Base-by-base conservation (phyloP, 2,329 filamentous ascomycete species). In the Escovopsis weberi region DNA sequence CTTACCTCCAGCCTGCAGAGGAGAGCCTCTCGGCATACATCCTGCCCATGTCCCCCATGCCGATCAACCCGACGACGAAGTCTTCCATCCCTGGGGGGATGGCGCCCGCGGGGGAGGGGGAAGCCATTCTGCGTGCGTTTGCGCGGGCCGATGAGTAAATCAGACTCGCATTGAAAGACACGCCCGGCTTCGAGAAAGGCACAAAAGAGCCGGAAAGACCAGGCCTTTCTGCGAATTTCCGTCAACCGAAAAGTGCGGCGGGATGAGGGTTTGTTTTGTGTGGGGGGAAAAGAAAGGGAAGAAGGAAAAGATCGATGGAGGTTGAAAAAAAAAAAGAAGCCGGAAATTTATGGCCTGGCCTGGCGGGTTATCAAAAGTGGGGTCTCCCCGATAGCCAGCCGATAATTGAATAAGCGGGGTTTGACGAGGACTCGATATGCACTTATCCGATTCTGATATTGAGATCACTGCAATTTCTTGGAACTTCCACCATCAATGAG, bases 21-120 rank as follows among this genome's bases (percentile, higher is more conserved):
- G 85, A 87, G 56, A 98, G 75, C 58, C 80, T 78, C 57, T 82
- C 78, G 57, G 91, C 85, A 64, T 98, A 98, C 86, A 98, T 93
- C 74, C 82, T 94, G 57, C 91, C 91, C 91, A 98, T 98, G 58
- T 95, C 89, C 50, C 91, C 91, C 88, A 98, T 95, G 47, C 91
- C 91, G 60, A 98, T 98, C 58, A 98, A 83, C 52, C 91, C 91
- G 52, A 98, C 75, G 48, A 82, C 78, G 59, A 85, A 85, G 56
- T 74, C 70, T 53, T 80, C 75, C 80, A 76, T 76, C 50, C 57
- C 66, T 12, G 55, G 47, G 15, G 66, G 65, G 48, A 51, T 36
- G 37, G 23, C 38, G 28, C 28, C 28, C 35, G 33, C 32, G 30
- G 45, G 46, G 34, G 46, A 43, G 26, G 46, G 37, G 41, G 53